phyloP scores from a whole-genome alignment of 306 rosid genomes.

The Alnus rubra region DNA sequence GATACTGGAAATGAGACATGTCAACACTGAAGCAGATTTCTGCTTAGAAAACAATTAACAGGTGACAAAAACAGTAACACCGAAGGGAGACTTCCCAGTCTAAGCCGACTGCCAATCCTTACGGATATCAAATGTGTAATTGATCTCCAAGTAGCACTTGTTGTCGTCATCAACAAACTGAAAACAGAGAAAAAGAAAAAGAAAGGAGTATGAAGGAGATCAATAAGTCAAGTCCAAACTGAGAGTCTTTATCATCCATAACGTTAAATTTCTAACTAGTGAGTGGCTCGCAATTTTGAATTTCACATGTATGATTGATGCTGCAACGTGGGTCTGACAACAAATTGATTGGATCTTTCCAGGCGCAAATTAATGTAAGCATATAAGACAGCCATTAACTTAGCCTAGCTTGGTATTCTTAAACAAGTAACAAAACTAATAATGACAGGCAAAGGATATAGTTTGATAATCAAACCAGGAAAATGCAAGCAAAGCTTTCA shows the following conservation, averaged over 20 bases:
- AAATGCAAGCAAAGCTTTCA: neutral
- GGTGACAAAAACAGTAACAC: slow-evolving; percentile 18
- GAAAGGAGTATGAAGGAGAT: neutral
- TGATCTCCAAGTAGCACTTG: slow-evolving; percentile 90
- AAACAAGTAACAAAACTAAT: no score
- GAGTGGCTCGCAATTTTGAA: slow-evolving; percentile 40
- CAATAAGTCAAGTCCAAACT: neutral
- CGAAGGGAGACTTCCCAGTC: slow-evolving; percentile 24
- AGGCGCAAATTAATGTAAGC: slow-evolving; percentile 22
- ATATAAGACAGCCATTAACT: slow-evolving; percentile 31
- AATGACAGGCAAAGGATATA: neutral
- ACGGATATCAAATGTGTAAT: slow-evolving; percentile 77
- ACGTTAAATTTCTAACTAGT: neutral
- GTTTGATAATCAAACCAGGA: neutral
- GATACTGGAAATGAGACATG: slow-evolving; percentile 37
- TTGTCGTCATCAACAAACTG: slow-evolving; percentile 91
- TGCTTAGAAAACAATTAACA: slow-evolving; percentile 40
- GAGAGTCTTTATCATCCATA: neutral
- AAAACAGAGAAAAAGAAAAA: neutral
- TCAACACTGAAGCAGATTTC: slow-evolving; percentile 44
- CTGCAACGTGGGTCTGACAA: slow-evolving; percentile 32
- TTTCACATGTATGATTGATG: slow-evolving; percentile 23
- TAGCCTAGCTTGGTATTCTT: slow-evolving; percentile 6
- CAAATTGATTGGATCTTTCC: slow-evolving; percentile 31
- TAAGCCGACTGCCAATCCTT: slow-evolving; percentile 65